A percentile compares a stretch with the other conserved stretches of the same genome.
phyloP scores from a whole-genome alignment of 1,284 basidiomycete genomes.

The Trametes versicolor region DNA sequence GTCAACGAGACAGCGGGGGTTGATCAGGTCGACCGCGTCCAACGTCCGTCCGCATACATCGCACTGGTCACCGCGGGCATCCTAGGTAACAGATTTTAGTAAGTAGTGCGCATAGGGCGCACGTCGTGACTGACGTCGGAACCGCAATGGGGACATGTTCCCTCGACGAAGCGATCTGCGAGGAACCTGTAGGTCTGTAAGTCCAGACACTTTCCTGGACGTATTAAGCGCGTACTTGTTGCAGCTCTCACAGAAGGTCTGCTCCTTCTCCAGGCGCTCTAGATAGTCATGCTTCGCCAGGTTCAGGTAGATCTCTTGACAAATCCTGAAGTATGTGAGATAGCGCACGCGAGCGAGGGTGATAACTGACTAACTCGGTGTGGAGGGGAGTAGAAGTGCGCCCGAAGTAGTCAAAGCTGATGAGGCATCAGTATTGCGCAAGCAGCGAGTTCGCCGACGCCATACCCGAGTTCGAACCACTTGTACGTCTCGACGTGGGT shows the following conservation, averaged over 20 bases:
- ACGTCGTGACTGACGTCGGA: slow-evolving; percentile 66
- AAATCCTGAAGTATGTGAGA: slow-evolving; percentile 65
- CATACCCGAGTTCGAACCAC: slow-evolving; percentile 90
- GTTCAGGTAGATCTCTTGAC: slow-evolving; percentile 88
- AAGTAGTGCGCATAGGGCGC: slow-evolving; percentile 1
- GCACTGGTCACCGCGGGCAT: slow-evolving; percentile 98
- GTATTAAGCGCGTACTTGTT: slow-evolving; percentile 64
- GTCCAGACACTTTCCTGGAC: slow-evolving; percentile 3
- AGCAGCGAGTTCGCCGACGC: slow-evolving; percentile 12
- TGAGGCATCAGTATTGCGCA: slow-evolving; percentile 30
- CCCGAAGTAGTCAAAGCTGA: slow-evolving; percentile 96
- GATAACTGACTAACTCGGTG: slow-evolving; percentile 72
- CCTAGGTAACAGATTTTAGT: slow-evolving; percentile 55
- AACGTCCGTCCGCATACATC: slow-evolving; percentile 94
- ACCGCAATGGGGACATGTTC: slow-evolving; percentile 90
- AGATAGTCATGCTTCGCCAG: slow-evolving; percentile 83
- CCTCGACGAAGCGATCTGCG: slow-evolving; percentile 96
- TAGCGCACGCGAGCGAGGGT: neutral
- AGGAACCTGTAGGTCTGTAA: slow-evolving; percentile 71
- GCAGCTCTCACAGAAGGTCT: slow-evolving; percentile 94
- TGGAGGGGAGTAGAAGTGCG: slow-evolving; percentile 93
- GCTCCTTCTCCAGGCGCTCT: slow-evolving; percentile 86
- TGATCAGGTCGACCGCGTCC: slow-evolving; percentile 93
- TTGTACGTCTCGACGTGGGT: slow-evolving; percentile 95
- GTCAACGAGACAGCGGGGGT: slow-evolving; percentile 94